Base-by-base conservation (phyloP, 495 filamentous ascomycete species). In the Terfezia claveryi region DNA sequence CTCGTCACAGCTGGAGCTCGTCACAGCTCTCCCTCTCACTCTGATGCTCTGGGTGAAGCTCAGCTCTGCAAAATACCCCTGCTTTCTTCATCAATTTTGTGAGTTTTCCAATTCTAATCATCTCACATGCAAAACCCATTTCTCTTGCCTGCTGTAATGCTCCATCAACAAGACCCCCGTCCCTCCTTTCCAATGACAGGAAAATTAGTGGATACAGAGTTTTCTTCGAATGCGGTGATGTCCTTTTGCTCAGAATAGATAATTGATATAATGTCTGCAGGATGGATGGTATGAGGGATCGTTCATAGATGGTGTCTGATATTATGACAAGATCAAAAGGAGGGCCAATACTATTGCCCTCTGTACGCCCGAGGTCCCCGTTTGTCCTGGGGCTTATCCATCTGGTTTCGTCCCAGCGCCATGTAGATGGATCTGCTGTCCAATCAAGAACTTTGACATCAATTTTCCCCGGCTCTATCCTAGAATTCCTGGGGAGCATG, bases 301-400 rank as follows among this genome's bases (percentile, higher is more conserved):
- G 44, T 9, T 36, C 38, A 37, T 65, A 65, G n/a, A 65, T 37
- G 10, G 62, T 65, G 23, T 65, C 62, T 20, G 62, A 54, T 1
- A 62, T 64, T 1, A 64, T 55, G 23, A 65, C 41, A 11, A 65
- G 49, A 23, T 59, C 57, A 2, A 37, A 56, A 14, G 41, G 41
- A 14, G 41, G 41, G 2, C 7, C 12, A 46, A 46, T 46, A 12
- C 7, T 2, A 7, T 2, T 7, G 7, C 17, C 2, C 12, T 4
- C 7, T 17, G 4, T 2, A 7, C 2, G 4, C 17, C 41, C 41
- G 41, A 4, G 2, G 41, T 7, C 12, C 41, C 12, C 41, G 12
- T 7, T 12, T 2, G 12, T 46, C 2, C 4, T 17, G 12, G 12
- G 41, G 12, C 12, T 14, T 12, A 46, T 7, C 41, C 41, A 46